Evolutionary conservation across 179 eudicot species (phyloP).

Genomic region (Silene noctiflora): DNA sequence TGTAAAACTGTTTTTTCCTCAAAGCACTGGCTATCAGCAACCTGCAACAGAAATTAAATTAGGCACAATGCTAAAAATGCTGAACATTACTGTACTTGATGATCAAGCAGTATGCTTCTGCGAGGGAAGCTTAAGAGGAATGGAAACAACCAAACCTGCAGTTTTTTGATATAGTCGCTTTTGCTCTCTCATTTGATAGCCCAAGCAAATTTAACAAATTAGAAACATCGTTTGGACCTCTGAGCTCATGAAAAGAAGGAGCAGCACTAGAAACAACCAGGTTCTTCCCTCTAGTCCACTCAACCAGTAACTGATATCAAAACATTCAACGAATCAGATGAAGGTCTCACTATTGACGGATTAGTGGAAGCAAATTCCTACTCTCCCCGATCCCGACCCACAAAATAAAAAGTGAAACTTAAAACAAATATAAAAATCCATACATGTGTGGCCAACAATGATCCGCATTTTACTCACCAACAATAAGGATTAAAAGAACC

Average conservation of each 20-base stretch:
- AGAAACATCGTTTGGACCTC: slow-evolving; percentile 90
- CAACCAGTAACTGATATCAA: slow-evolving; percentile 63
- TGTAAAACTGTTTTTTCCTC: slow-evolving; percentile 67
- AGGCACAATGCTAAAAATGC: background rate
- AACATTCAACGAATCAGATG: background rate
- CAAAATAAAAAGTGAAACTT: too few relatives aligned
- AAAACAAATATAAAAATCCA: too few relatives aligned
- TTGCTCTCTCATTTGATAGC: slow-evolving; percentile 66
- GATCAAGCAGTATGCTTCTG: background rate
- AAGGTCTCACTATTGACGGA: background rate
- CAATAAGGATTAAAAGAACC: background rate
- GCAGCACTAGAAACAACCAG: slow-evolving; percentile 80
- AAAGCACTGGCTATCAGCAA: slow-evolving; percentile 57
- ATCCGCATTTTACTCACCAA: background rate
- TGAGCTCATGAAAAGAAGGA: slow-evolving; percentile 65
- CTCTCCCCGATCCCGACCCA: background rate
- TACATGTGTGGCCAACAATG: too few relatives aligned
- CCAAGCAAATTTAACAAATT: slow-evolving; percentile 74
- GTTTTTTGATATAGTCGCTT: slow-evolving; percentile 79
- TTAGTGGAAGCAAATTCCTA: background rate
- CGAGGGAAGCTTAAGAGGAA: background rate
- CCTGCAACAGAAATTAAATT: slow-evolving; percentile 35
- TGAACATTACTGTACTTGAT: background rate
- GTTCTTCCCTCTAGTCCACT: slow-evolving; percentile 91
- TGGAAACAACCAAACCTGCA: slow-evolving; percentile 70